Base-by-base conservation (phyloP, 441 rosid species). In the Monsonia emarginata region DNA sequence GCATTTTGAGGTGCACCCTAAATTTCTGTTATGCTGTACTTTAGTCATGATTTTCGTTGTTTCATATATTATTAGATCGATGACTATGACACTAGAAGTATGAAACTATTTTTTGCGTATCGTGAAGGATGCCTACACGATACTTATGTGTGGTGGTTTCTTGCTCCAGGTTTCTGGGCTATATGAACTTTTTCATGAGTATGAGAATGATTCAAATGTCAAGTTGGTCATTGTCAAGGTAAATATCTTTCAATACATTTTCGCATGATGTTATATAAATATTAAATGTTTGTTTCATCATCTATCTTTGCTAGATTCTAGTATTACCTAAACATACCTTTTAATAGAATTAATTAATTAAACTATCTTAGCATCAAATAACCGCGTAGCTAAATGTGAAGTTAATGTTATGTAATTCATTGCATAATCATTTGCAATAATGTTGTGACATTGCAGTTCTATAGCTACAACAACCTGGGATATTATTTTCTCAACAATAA, bases 211-310 rank as follows among this genome's bases (percentile, higher is more conserved):
- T 64, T 70, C 81, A 48, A 63, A 63, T 73, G 88, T 87, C 66
- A 82, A 84, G 63, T 73, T 89, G 59, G 36, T 87, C 66, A 69
- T 89, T 70, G 75, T 89, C 22, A 89, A 89, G 96, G 96, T 86
- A 71, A 61, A 26, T 25, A 40, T 24, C 67, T 16, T 22, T 31
- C 13, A 0, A n/a, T 1, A 34, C 8, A 6, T 0, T 16, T 27
- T 31, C 14, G 34, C 27, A 18, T 16, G 40, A 60, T 4, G 2
- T 16, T 16, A 22, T 5, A n/a, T 46, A 4, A n/a, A 18, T 4
- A 2, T 14, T 46, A 11, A 1, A 16, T 3, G 21, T 46, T n/a
- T 1, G 21, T 46, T 46, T 46, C 54, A 46, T n/a, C 4, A 46
- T 10, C 10, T 38, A 38, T 38, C n/a, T 10, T n/a, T 5, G 11